Evolutionary conservation across 176 grass and related monocot species (phyloP), one percentile per base, ranked within the genome.

Genomic region (Carex cristatella): DNA sequence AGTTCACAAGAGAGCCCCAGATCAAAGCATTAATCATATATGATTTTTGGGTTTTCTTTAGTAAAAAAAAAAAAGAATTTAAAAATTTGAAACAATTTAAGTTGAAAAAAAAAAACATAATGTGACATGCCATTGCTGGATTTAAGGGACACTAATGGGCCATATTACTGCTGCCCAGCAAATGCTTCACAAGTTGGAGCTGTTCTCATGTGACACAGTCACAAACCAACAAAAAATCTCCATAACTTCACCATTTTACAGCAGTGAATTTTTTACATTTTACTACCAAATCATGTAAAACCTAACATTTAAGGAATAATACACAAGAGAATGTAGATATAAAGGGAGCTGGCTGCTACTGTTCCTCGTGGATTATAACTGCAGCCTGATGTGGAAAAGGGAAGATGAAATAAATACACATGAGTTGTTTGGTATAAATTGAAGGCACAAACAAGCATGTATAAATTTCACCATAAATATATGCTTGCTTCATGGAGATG

Each of bases 341-440:
- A 80, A 37, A 18, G 28, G 76, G 13, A 79, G 13, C 12, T 77
- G 16, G 44, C 37, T 76, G 71, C 2, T 33, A 49, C 35, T 82
- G 18, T 81, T 81, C 15, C 79, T 65, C 10, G 59, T 81, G 33
- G 35, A 42, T n/a, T 81, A 65, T 81, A 81, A 65, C 10, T 81
- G 42, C 62, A 18, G 10, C 14, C 2, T 54, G 54, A 37, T 64
- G 58, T 62, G 40, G 79, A 64, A 28, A 65, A 44, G 79, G 59
- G 59, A 81, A 31, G 62, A 54, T 2, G 56, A 23, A 67, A 83
- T 83, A 83, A 83, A 83, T 83, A 83, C 61, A 66, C 61, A 11
- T 69, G 62, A 69, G 61, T 49, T 23, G 23, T 81, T 83, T 83
- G 81, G 81, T 83, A 48, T 6, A 83, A 83, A 83, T 83, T 69